Percentiles rank a stretch among this genome's conserved stretches.
Conservation (phyloP, 2,329 filamentous ascomycete species). For the Hymenoscyphus scutula region DNA sequence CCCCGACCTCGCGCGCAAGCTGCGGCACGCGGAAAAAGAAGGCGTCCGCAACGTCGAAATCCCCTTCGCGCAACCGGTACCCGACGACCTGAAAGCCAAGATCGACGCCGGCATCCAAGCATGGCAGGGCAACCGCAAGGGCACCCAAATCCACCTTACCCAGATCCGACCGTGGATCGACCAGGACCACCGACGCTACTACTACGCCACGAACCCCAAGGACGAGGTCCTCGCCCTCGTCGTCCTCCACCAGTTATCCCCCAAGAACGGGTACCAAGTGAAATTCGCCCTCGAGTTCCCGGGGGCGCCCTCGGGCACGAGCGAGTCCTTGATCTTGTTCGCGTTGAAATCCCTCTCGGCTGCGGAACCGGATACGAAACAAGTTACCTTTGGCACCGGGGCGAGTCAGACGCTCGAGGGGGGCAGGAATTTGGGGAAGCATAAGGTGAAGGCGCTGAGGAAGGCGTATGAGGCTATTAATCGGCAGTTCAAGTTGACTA, state of each 20-base stretch:
- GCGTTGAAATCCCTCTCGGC: constrained; percentile 55
- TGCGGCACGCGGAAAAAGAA: constrained; percentile 80
- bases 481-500: constrained; percentile 75
- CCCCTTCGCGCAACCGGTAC: constrained; percentile 59
- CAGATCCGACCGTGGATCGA: constrained; percentile 89
- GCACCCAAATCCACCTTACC: constrained; percentile 84
- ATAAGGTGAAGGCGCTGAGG: constrained; percentile 76
- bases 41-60: constrained; percentile 78
- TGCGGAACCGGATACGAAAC: constrained; percentile 56
- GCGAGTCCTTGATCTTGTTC: constrained; percentile 77
- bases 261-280: constrained; percentile 84
- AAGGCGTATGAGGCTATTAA: constrained; percentile 80
- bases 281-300: constrained; percentile 97
- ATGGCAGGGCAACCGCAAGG: constrained; percentile 79
- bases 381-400: constrained; percentile 84
- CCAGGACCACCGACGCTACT: constrained; percentile 78
- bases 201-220: constrained; percentile 71
- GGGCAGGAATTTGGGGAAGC: constrained; percentile 77
- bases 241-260: constrained; percentile 78
- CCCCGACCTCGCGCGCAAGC: constrained; percentile 76
- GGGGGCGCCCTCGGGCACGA: constrained; percentile 77
- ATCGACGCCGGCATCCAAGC: constrained; percentile 71
- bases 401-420: constrained; percentile 71
- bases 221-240: constrained; percentile 74
- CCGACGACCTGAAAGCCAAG: constrained; percentile 65